Percentiles rank a stretch among this genome's conserved stretches.
Evolutionary conservation across 495 filamentous ascomycete genomes (phyloP).

Genomic region (Venustampulla echinocandica): DNA sequence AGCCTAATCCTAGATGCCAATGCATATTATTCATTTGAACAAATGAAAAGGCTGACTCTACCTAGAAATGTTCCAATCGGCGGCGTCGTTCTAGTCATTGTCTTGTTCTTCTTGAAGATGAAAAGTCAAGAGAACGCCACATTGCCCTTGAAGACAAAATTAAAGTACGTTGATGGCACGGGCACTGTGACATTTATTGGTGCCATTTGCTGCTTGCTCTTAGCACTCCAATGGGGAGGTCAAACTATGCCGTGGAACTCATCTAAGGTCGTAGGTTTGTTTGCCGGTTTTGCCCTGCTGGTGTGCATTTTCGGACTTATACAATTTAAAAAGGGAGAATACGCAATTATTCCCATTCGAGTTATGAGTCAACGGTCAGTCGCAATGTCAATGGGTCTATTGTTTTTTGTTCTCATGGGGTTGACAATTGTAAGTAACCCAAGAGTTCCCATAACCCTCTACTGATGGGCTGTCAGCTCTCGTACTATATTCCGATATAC

Average conservation of each 20-base stretch:
- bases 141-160: conserved; percentile 18
- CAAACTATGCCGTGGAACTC: conserved; percentile 56
- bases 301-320: conserved; percentile 49
- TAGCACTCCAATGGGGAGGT: conserved; percentile 86
- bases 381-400: conserved; percentile 42
- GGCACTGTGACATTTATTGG: conserved; percentile 65
- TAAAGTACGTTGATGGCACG: conserved; percentile 53
- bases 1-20: background rate
- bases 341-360: conserved; percentile 63
- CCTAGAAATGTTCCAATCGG: conserved; percentile 53
- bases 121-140: background rate
- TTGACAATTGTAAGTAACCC: too few species aligned
- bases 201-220: conserved; percentile 58
- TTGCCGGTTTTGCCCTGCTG: conserved; percentile 64
- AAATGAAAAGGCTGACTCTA: background rate
- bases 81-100: conserved; percentile 51
- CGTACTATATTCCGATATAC: conserved; percentile 77
- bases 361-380: conserved; percentile 63
- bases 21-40: background rate
- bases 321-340: conserved; percentile 56
- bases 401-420: conserved; percentile 51
- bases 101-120: conserved; percentile 37
- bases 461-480: conserved; percentile 29
- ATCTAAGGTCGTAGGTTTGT: conserved; percentile 60
- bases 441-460: too few species aligned